phyloP scores from a whole-genome alignment of 345 rosid genomes.

The Crucihimalaya himalaica region DNA sequence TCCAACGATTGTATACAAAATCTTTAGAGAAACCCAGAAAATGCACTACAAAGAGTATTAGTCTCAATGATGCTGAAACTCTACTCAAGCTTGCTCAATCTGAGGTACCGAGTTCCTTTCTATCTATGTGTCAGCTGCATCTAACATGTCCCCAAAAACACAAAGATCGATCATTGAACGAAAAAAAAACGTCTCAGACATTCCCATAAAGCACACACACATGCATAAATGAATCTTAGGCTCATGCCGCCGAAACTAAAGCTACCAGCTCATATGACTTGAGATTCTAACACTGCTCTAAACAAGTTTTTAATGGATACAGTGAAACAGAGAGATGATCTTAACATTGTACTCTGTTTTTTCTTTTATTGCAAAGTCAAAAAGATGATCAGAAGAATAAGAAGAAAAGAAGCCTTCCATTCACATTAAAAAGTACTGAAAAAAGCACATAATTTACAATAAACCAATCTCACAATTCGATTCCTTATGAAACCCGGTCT shows the following conservation, averaged over 20 bases:
- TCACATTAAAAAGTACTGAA: background rate
- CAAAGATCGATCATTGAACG: background rate
- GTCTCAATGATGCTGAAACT: background rate
- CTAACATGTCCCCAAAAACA: background rate
- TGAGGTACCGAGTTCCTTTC: background rate
- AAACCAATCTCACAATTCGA: background rate
- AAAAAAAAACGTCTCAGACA: slow-evolving; percentile 1
- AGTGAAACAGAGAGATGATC: slow-evolving; percentile 5
- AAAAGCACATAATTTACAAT: slow-evolving; percentile 7
- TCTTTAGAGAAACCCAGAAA: background rate
- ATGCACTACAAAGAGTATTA: background rate
- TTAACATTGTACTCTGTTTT: slow-evolving; percentile 7
- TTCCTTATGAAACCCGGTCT: background rate
- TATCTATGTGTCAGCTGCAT: background rate
- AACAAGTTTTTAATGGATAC: background rate
- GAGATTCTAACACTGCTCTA: background rate
- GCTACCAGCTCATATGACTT: background rate
- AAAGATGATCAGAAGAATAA: background rate
- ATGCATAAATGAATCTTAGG: background rate
- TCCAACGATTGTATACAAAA: background rate
- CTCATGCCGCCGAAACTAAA: background rate
- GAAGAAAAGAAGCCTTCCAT: background rate
- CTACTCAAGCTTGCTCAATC: background rate
- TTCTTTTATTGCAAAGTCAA: background rate
- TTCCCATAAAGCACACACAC: background rate